Conservation (phyloP, 306 rosid species). For the Glycine latifolia region DNA sequence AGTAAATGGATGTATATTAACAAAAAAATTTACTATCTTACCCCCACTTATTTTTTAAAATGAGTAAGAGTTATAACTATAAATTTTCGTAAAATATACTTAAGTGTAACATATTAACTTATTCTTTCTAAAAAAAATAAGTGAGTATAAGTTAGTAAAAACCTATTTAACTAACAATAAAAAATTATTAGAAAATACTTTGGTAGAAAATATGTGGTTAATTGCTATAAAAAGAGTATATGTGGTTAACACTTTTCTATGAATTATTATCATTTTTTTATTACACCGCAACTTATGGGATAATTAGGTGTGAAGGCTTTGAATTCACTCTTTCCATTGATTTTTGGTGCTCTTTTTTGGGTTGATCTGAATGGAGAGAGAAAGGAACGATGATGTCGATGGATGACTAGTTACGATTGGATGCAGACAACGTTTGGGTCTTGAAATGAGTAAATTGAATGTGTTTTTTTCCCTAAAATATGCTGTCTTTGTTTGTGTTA, state of each 20-base stretch:
- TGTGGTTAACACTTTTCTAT: background rate
- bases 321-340: background rate
- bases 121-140: too few species aligned
- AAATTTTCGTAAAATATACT: too few species aligned
- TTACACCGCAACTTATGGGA: slow-evolving; percentile 45
- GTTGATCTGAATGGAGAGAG: background rate
- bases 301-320: slow-evolving; percentile 34
- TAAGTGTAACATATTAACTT: too few species aligned
- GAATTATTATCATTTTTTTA: background rate
- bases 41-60: too few species aligned
- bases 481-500: background rate
- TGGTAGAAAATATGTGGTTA: background rate
- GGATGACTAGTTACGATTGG: background rate
- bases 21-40: too few species aligned
- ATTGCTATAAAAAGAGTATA: too few species aligned
- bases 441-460: background rate
- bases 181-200: background rate
- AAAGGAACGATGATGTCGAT: background rate
- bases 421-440: background rate
- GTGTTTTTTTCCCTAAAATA: background rate
- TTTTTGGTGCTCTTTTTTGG: background rate
- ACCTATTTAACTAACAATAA: background rate
- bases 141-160: too few species aligned
- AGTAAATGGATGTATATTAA: too few species aligned
- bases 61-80: too few species aligned